Evolutionary conservation across 2,329 filamentous ascomycete species (phyloP), one percentile per base, ranked within the genome.

Genomic region (Neonectria ditissima): DNA sequence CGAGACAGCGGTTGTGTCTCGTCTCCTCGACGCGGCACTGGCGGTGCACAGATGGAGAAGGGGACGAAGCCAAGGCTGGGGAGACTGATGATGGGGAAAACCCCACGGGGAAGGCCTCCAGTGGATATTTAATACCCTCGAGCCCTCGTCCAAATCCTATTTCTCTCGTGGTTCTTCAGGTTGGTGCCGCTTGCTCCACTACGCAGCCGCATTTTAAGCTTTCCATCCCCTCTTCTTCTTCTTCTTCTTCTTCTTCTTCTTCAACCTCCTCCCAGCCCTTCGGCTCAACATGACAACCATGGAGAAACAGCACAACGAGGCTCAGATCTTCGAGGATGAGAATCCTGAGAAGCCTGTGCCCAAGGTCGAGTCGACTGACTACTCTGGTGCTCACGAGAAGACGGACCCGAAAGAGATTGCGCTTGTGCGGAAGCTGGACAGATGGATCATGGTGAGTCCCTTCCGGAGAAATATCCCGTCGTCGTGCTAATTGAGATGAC

Each of bases 331-430:
- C 9, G 60, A 67, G 37, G 63, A 71, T 64, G 68, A 71, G 18
- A 41, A 68, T 8, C 58, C 65, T 4, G 59, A 69, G 22, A 72
- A 72, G 55, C 26, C 48, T 1, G 13, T 72, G 2, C 70, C 70
- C 11, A 52, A 28, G 1, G 58, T 65, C 18, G 69, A 71, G 7
- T 71, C 65, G 62, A 60, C 61, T 4, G 70, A 73, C 51, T 72
- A 73, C 60, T 73, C 70, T 32, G 70, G 70, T 52, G 70, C 70
- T n/a, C 70, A 73, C 4, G 70, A 71, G 50, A 73, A 73, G 56
- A 73, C 70, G 5, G 70, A 73, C 4, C 70, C 70, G 4, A 73
- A 69, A 22, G 70, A 73, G 20, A 73, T 73, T 45, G 70, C 70
- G 5, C 62, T 73, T 9, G 70, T 73, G 22, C 73, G 55, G 45